Evolutionary conservation across 2,329 filamentous ascomycete genomes (phyloP), one percentile per base, ranked within the genome.

Genomic region (Microsporum audouinii): DNA sequence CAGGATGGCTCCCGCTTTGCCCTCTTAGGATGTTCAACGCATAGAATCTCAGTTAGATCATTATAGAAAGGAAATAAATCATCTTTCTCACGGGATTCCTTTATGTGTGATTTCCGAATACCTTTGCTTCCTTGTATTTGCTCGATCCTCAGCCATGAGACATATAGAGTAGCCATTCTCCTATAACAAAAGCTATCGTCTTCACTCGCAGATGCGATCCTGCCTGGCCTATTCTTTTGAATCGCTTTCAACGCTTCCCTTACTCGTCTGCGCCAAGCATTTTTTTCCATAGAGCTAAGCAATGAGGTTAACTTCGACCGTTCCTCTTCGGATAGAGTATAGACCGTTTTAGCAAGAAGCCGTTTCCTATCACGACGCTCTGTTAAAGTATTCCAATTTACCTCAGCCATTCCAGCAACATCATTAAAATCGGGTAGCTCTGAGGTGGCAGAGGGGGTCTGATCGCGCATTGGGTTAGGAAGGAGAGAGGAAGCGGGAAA

Each of bases 311-410:
- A 31, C 4, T 38, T 53, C 34, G 3, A 7, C 47, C 34, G 34
- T 23, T 71, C 67, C 8, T 69, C 63, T 23, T 63, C 60, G 8
- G 64, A 17, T 7, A 71, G 60, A 39, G 63, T 34, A 36, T 51
- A 59, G 39, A 71, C 63, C 36, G 71, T 62, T 61, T 72, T 74
- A 2, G 68, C 69, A 43, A 76, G 63, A 27, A 75, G 63, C 27
- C 66, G 65, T 17, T 64, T 63, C 4, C 77, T 70, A 63, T 82
- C 78, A 6, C 63, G 49, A 1, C 70, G 67, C 6, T 71, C 68
- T 41, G 73, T 66, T 2, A 82, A 67, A 0, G 71, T 60, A 2
- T 64, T 59, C 70, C 72, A 77, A 3, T 63, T 60, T 69, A 76
- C 73, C 2, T 34, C 59, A 8, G 64, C 57, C 14, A 77, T 69